A percentile compares a stretch with the other conserved stretches of the same genome.
Evolutionary conservation across 495 filamentous ascomycete species (phyloP).

Genomic region (Diplogelasinospora grovesii): DNA sequence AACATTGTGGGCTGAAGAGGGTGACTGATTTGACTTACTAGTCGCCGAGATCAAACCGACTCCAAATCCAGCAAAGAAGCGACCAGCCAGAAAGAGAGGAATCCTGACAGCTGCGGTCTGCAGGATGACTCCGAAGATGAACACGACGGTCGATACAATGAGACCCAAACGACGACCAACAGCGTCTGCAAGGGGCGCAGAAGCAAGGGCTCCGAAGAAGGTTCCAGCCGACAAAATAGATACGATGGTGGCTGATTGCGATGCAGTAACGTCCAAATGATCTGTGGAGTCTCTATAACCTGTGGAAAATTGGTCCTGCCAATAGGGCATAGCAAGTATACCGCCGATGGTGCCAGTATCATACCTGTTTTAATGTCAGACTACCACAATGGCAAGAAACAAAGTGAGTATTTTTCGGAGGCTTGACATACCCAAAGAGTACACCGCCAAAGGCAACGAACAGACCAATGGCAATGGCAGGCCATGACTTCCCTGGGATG

Average conservation of each 20-base stretch:
- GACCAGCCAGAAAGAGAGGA: constrained; percentile 67
- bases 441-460: constrained; percentile 88
- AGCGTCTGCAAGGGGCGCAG: constrained; percentile 62
- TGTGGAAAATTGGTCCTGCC: constrained; percentile 60
- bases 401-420: too few relatives aligned
- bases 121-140: constrained; percentile 73
- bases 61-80: constrained; percentile 48
- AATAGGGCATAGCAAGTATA: constrained; percentile 77
- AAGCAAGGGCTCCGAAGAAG: constrained; percentile 72
- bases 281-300: constrained; percentile 50
- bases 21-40: too few relatives aligned
- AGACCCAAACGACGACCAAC: constrained; percentile 69
- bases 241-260: constrained; percentile 65
- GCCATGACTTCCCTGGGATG: constrained; percentile 53
- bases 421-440: constrained; percentile 81
- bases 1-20: too few relatives aligned
- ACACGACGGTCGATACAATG: constrained; percentile 59
- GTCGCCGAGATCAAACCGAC: constrained; percentile 68
- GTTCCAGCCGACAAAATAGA: constrained; percentile 86
- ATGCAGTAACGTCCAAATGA: constrained; percentile 49
- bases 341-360: constrained; percentile 84
- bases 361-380: too few relatives aligned
- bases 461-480: constrained; percentile 63
- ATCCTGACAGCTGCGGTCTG: constrained; percentile 63
- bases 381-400: too few relatives aligned